A percentile compares a stretch with the other conserved stretches of the same genome.
phyloP scores from a whole-genome alignment of 2,329 filamentous ascomycete species.

The Chaetomiaceae sp. region DNA sequence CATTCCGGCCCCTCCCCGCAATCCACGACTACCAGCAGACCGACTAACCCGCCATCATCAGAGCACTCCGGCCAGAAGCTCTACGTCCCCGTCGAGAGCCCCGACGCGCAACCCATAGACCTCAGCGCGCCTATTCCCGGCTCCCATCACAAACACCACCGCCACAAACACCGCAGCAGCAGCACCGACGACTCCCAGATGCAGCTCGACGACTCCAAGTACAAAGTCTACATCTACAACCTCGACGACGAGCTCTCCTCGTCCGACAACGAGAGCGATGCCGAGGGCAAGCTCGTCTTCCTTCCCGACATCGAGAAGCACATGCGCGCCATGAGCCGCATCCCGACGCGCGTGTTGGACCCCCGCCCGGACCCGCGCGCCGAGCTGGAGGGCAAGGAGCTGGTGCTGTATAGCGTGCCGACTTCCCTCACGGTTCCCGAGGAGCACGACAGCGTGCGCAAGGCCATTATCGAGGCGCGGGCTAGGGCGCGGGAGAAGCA shows the following conservation, averaged over 20 bases:
- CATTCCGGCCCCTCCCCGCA: slow-evolving; percentile 11
- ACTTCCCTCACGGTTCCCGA: slow-evolving; percentile 69
- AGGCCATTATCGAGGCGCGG: slow-evolving; percentile 77
- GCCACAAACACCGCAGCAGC: slow-evolving; percentile 18
- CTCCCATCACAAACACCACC: slow-evolving; percentile 24
- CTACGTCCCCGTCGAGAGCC: slow-evolving; percentile 60
- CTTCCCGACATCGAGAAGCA: slow-evolving; percentile 82
- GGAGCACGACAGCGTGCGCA: slow-evolving; percentile 72
- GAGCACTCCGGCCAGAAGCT: slow-evolving; percentile 60
- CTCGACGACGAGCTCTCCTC: slow-evolving; percentile 78
- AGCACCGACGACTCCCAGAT: slow-evolving; percentile 55
- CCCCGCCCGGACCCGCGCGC: slow-evolving; percentile 50
- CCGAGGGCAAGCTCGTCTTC: slow-evolving; percentile 60
- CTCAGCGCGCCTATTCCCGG: slow-evolving; percentile 16
- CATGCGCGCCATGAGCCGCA: slow-evolving; percentile 66
- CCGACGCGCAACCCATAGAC: slow-evolving; percentile 25
- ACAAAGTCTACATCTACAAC: slow-evolving; percentile 88
- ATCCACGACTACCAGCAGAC: slow-evolving; percentile 17
- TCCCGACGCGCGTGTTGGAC: slow-evolving; percentile 62
- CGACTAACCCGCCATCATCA: slow-evolving; percentile 32
- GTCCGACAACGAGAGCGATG: slow-evolving; percentile 51
- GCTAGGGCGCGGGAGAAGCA: slow-evolving; percentile 61
- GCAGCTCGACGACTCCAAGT: slow-evolving; percentile 79
- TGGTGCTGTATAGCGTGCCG: slow-evolving; percentile 83
- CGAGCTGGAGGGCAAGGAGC: slow-evolving; percentile 56